Evolutionary conservation across 371 early-diverging fungal species (phyloP), one percentile per base, ranked within the genome.

Genomic region (Dinochytrium kinnereticum): DNA sequence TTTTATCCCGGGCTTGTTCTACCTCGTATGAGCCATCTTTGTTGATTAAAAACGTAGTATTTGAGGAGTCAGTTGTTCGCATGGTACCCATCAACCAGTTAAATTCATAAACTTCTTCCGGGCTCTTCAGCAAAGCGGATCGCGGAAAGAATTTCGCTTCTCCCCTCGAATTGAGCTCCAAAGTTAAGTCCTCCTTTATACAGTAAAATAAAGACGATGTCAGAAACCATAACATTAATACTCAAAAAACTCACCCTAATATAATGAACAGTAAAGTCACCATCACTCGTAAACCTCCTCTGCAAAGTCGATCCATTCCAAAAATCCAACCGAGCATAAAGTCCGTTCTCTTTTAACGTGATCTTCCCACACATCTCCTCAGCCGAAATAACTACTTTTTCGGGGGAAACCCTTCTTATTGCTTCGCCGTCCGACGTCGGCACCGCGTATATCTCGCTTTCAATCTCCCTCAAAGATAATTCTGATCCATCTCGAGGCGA

Each of bases 1-100:
- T n/a, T 44, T 44, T 44, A 13, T 21, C 10, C 10, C 13, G 49
- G 21, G 49, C 49, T 44, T 44, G 49, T 7, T 28, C 21, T 37
- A 61, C 61, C 61, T 61, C 36, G 37, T 33, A 61, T 34, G 61
- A 61, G 7, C 61, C 61, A 24, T 61, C 61, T 34, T 10, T 24
- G 61, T 28, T 33, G 36, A 61, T 26, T 3, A 24, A 17, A 24
- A 61, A 61, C 28, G 17, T 3, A 2, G 34, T 61, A 5, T 34
- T 34, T 3, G 61, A 21, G n/a, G 31, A 7, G 61, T 61, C 61
- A 10, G 10, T 24, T 3, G 36, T 34, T 26, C 36, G 61, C 13
- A 61, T 3, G 5, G 61, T 33, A 7, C 61, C 61, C 30, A 34
- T 15, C 34, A 61, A 7, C 61, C 61, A 61, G 61, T 61, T 61